Conservation (phyloP, 2,329 filamentous ascomycete species). For the Sodiomyces alkalinus region DNA sequence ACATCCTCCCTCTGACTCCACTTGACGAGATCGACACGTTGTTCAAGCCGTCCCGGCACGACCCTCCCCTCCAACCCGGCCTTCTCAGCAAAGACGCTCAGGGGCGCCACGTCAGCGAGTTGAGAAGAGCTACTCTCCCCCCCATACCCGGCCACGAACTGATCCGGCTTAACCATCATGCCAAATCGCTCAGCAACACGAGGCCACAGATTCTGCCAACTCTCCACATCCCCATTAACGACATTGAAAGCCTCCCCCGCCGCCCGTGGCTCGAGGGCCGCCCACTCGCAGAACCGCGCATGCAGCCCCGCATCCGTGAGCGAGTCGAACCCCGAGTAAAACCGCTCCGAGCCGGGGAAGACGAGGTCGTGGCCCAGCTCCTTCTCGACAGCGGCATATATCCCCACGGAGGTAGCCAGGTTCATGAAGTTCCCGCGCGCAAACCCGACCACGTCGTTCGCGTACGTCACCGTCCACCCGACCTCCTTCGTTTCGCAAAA, state of each 20-base stretch:
- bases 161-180: conserved; percentile 14
- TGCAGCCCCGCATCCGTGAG: conserved; percentile 18
- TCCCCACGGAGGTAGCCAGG: conserved; percentile 18
- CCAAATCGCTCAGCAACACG: conserved; percentile 20
- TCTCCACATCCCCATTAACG: conserved; percentile 23
- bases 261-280: conserved; percentile 12
- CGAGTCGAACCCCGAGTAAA: conserved; percentile 18
- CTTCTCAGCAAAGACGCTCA: conserved; percentile 13
- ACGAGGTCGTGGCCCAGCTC: conserved; percentile 17
- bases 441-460: conserved; percentile 18
- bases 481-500: conserved; percentile 8
- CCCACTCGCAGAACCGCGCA: conserved; percentile 21
- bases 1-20: conserved; percentile 24
- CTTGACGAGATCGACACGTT: conserved; percentile 22
- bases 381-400: conserved; percentile 22
- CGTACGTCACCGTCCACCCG: conserved; percentile 16
- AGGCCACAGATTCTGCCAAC: conserved; percentile 27
- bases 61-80: conserved; percentile 13
- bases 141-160: conserved; percentile 11
- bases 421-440: conserved; percentile 23
- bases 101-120: conserved; percentile 13
- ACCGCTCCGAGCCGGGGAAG: conserved; percentile 18
- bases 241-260: conserved; percentile 26
- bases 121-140: conserved; percentile 7
- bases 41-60: conserved; percentile 15